Percentiles rank a stretch among this genome's conserved stretches.
These are phyloP conservation scores for Fusarium mundagurra DNA, from an alignment of 2,329 filamentous ascomycete species.

Conservation along the genomic window DNA sequence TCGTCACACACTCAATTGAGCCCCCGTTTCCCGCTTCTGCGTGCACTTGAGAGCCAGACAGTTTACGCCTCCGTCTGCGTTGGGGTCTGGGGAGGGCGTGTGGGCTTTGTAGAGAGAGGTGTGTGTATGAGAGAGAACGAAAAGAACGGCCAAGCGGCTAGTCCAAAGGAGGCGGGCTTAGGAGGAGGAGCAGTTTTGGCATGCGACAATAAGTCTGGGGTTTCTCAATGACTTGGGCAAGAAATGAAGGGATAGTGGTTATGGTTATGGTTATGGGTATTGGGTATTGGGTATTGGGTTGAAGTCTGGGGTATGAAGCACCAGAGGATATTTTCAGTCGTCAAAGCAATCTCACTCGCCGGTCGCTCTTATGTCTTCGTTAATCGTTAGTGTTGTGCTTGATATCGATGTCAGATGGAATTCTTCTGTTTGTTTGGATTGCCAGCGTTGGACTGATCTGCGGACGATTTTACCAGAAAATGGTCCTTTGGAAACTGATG, in stretches of 20 bases:
- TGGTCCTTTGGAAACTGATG: slow-evolving; percentile 22
- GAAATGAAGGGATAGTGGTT: background rate
- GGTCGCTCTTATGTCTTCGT: background rate
- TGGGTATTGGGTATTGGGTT: background rate
- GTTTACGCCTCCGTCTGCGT: background rate
- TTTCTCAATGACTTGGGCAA: background rate
- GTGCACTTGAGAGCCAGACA: background rate
- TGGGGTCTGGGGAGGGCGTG: slow-evolving; percentile 17
- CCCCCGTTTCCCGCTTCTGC: slow-evolving; percentile 12
- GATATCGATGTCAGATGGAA: background rate
- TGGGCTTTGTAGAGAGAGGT: slow-evolving; percentile 1
- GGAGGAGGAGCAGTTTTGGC: slow-evolving; percentile 5
- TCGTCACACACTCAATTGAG: slow-evolving; percentile 9
- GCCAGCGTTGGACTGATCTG: background rate
- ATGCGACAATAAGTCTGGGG: slow-evolving; percentile 16
- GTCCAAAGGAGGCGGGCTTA: slow-evolving; percentile 2
- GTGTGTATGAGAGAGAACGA: slow-evolving; percentile 7
- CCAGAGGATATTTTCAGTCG: background rate
- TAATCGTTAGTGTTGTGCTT: background rate
- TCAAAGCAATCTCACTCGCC: background rate
- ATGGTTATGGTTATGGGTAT: background rate
- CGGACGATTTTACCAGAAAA: slow-evolving; percentile 1
- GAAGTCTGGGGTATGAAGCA: background rate
- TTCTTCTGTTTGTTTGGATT: background rate
- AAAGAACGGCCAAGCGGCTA: slow-evolving; percentile 2